Conservation (phyloP, 1,139 yeast species). For the Candida tropicalis region DNA sequence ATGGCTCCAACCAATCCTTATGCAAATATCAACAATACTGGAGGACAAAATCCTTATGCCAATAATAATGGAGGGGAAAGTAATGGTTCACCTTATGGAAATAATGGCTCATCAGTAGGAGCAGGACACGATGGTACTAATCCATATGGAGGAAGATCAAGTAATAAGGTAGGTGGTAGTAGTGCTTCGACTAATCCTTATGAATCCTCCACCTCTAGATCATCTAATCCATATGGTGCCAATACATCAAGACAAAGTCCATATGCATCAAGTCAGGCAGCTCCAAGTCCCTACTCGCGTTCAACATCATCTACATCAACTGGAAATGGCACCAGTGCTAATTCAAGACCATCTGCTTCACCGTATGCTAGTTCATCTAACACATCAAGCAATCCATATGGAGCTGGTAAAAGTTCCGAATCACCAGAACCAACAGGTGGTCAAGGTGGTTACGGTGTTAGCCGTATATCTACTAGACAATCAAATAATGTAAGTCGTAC, state of each 20-base stretch:
- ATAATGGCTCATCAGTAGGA: background rate
- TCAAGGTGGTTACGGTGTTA: background rate
- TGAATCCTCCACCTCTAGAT: constrained; percentile 1
- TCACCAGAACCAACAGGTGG: constrained; percentile 5
- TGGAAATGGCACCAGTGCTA: background rate
- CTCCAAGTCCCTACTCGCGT: background rate
- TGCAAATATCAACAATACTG: constrained; percentile 31
- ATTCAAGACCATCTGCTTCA: background rate
- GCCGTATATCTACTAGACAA: constrained; percentile 4
- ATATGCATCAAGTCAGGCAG: background rate
- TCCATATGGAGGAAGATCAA: constrained; percentile 16
- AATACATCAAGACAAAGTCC: constrained; percentile 1
- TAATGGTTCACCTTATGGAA: constrained; percentile 2
- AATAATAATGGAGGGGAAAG: constrained; percentile 9
- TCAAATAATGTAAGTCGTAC: constrained; percentile 5
- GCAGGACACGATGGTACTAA: constrained; percentile 5
- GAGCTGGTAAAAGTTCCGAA: constrained; percentile 4
- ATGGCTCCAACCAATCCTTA: constrained; percentile 51
- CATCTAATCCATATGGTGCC: background rate
- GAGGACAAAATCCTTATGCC: constrained; percentile 31
- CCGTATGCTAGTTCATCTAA: constrained; percentile 2
- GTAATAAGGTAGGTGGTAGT: background rate
- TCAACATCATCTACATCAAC: background rate
- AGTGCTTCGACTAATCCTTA: background rate
- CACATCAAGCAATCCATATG: constrained; percentile 16